phyloP scores from a whole-genome alignment of 257 asterid genomes.

The Knoxia roxburghii region DNA sequence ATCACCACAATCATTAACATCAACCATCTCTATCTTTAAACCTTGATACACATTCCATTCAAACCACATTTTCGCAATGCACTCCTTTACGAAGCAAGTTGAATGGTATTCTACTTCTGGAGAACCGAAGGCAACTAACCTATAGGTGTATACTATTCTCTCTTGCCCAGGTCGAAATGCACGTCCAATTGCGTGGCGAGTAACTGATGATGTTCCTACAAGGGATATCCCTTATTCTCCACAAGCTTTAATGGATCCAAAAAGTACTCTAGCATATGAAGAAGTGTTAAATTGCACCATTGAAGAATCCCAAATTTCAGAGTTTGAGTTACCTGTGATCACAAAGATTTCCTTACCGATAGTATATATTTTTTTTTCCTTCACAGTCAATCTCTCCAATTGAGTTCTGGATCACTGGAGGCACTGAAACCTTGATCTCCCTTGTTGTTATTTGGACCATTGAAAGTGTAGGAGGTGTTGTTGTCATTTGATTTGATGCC shows the following conservation, averaged over 20 bases:
- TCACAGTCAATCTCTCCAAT: slow-evolving; percentile 72
- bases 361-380: slow-evolving; percentile 58
- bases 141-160: slow-evolving; percentile 53
- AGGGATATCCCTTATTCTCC: slow-evolving; percentile 92
- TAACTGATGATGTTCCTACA: slow-evolving; percentile 75
- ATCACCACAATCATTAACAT: slow-evolving; percentile 13
- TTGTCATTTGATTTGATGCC: slow-evolving; percentile 31
- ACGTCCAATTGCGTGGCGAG: slow-evolving; percentile 85
- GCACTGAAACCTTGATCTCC: slow-evolving; percentile 24
- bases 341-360: slow-evolving; percentile 72
- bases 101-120: slow-evolving; percentile 68
- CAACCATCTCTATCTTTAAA: slow-evolving; percentile 12
- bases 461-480: slow-evolving; percentile 37
- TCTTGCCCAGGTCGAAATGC: slow-evolving; percentile 72
- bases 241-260: slow-evolving; percentile 88
- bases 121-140: slow-evolving; percentile 55
- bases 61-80: slow-evolving; percentile 20
- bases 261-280: slow-evolving; percentile 69
- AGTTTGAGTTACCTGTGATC: slow-evolving; percentile 84
- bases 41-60: slow-evolving; percentile 23
- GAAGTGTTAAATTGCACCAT: slow-evolving; percentile 67
- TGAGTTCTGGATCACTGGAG: slow-evolving; percentile 47
- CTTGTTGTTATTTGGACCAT: slow-evolving; percentile 36
- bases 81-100: slow-evolving; percentile 33
- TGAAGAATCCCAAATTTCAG: slow-evolving; percentile 51